Conservation (phyloP, 163 green algal species). For the Trebouxia gelatinosa region DNA sequence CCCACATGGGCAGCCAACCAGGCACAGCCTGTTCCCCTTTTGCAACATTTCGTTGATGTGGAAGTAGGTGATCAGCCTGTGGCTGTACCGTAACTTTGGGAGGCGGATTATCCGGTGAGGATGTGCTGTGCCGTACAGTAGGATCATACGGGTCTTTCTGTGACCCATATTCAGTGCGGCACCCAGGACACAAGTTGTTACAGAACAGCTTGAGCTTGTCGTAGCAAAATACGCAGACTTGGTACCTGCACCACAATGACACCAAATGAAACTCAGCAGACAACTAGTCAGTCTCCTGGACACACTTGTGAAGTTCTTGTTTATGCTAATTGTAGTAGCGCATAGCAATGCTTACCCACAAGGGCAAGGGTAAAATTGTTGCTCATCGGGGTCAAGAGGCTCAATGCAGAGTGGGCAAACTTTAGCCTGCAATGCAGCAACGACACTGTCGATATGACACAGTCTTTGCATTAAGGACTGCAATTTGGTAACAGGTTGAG, state of each 20-base stretch:
- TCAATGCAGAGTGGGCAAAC: slow-evolving; percentile 46
- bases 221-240: slow-evolving; percentile 69
- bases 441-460: neutral
- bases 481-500: neutral
- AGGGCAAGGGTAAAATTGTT: slow-evolving; percentile 62
- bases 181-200: slow-evolving; percentile 62
- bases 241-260: slow-evolving; percentile 53
- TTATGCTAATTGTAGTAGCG: neutral
- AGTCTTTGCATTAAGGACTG: neutral
- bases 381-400: slow-evolving; percentile 57
- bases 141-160: slow-evolving; percentile 29
- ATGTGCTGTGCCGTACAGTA: neutral
- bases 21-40: neutral
- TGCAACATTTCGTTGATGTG: neutral
- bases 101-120: neutral
- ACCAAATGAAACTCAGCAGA: neutral
- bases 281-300: neutral
- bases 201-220: slow-evolving; percentile 59
- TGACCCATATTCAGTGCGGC: slow-evolving; percentile 57
- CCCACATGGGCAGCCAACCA: slow-evolving; percentile 14
- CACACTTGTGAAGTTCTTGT: neutral
- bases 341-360: slow-evolving; percentile 57
- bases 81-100: neutral
- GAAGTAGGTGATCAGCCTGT: neutral
- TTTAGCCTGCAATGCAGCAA: slow-evolving; percentile 7